phyloP scores from a whole-genome alignment of 106 monocot species.

The Ottelia alismoides region DNA sequence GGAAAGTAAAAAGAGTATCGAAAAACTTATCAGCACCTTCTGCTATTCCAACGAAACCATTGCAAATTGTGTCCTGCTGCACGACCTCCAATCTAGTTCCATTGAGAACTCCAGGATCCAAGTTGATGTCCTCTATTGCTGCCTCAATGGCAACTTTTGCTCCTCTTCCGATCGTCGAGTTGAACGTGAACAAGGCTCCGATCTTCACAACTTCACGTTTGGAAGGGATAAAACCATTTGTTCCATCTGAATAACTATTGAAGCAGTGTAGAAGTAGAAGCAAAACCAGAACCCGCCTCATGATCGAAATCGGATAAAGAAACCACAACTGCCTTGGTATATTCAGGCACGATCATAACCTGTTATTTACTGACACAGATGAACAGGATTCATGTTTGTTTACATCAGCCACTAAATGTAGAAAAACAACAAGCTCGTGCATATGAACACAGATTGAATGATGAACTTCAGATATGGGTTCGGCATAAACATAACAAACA shows the following conservation, averaged over 20 bases:
- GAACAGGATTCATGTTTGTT: too few relatives aligned
- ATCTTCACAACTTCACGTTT: conserved; percentile 47
- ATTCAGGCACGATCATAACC: too few relatives aligned
- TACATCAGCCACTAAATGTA: too few relatives aligned
- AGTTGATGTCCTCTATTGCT: conserved; percentile 67
- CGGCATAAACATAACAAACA: too few relatives aligned
- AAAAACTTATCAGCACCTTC: conserved; percentile 31
- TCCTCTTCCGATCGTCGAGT: conserved; percentile 56
- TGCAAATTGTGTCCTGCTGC: conserved; percentile 45
- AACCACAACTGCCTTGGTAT: too few relatives aligned
- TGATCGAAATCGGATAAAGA: too few relatives aligned
- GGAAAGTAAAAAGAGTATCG: background rate
- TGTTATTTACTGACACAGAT: too few relatives aligned
- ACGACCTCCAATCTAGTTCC: conserved; percentile 48
- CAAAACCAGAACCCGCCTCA: background rate
- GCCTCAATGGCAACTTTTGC: conserved; percentile 61
- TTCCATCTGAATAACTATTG: conserved; percentile 2
- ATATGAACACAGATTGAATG: too few relatives aligned
- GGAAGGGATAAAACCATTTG: too few relatives aligned
- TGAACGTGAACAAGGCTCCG: conserved; percentile 57
- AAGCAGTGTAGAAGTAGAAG: conserved; percentile 4
- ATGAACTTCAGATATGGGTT: too few relatives aligned
- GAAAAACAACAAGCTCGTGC: too few relatives aligned
- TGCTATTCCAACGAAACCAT: conserved; percentile 40
- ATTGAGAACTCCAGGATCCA: conserved; percentile 28